These are phyloP conservation scores for Podila clonocystis DNA, from an alignment of 192 early-diverging fungal species.

Conservation along the genomic window DNA sequence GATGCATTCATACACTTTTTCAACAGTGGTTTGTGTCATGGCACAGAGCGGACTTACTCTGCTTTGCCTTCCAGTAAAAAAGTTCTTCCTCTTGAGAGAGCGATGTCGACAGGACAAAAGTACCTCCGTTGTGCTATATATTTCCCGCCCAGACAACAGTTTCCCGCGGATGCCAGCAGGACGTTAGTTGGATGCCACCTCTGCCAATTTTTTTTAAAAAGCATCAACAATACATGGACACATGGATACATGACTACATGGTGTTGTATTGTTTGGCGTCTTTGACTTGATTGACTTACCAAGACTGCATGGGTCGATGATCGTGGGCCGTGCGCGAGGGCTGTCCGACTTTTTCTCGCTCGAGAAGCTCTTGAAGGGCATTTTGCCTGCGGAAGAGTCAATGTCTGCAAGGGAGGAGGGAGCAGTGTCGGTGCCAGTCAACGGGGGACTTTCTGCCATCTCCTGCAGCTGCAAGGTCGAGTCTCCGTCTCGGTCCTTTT, in stretches of 20 bases:
- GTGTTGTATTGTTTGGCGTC: neutral
- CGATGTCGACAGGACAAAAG: neutral
- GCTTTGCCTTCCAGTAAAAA: neutral
- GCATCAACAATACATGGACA: neutral
- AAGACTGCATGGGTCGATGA: slow-evolving; percentile 3
- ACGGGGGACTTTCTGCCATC: slow-evolving; percentile 6
- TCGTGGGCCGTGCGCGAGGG: neutral
- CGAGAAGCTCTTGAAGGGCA: neutral
- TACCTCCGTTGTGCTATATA: slow-evolving; percentile 8
- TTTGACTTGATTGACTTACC: slow-evolving; percentile 2
- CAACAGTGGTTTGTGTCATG: too few species aligned
- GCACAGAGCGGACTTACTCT: neutral
- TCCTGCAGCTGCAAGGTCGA: slow-evolving; percentile 14
- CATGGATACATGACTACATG: neutral
- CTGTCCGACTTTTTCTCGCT: neutral
- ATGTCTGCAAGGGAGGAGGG: slow-evolving; percentile 3
- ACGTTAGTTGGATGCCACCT: too few species aligned
- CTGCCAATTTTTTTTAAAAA: neutral
- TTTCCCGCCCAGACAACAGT: neutral
- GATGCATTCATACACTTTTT: too few species aligned
- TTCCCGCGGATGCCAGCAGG: too few species aligned
- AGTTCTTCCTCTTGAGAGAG: neutral
- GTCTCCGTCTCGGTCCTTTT: neutral
- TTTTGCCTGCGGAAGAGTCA: neutral
- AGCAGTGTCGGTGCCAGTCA: neutral